A percentile compares a stretch with the other conserved stretches of the same genome.
phyloP scores from a whole-genome alignment of 176 grass and related monocot species.

The Typha latifolia region DNA sequence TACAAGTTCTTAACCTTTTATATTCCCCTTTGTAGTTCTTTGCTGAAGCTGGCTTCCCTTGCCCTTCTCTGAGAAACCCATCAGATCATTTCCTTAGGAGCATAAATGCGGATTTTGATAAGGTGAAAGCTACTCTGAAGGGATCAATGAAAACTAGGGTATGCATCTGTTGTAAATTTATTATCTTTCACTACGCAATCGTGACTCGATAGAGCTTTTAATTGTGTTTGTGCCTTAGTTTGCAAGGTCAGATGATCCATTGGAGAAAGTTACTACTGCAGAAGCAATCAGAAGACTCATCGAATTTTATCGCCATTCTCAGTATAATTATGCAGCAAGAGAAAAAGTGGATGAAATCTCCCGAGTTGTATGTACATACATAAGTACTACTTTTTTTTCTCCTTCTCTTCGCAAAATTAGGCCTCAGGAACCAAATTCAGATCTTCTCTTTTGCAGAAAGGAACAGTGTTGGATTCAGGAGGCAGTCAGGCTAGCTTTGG shows the following conservation, averaged over 20 bases:
- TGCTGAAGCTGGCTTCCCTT: slow-evolving; percentile 88
- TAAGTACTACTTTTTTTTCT: slow-evolving; percentile 10
- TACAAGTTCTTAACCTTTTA: background rate
- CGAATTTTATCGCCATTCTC: slow-evolving; percentile 58
- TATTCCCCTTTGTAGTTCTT: slow-evolving; percentile 50
- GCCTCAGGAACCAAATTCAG: no score
- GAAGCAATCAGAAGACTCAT: slow-evolving; percentile 71
- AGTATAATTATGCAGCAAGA: slow-evolving; percentile 40
- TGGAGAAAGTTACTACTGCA: slow-evolving; percentile 53
- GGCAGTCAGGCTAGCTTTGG: slow-evolving; percentile 88
- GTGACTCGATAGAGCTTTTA: background rate
- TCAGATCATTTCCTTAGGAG: slow-evolving; percentile 97
- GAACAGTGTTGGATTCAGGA: slow-evolving; percentile 74
- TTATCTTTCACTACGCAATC: background rate
- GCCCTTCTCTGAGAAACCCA: slow-evolving; percentile 68
- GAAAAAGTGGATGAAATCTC: slow-evolving; percentile 88
- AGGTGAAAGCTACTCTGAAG: slow-evolving; percentile 98
- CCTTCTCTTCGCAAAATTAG: background rate
- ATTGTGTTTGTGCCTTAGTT: slow-evolving; percentile 30
- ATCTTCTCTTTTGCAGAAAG: slow-evolving; percentile 47
- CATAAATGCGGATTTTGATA: slow-evolving; percentile 90
- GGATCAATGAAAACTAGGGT: slow-evolving; percentile 82
- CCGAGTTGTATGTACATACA: slow-evolving; percentile 48
- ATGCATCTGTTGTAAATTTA: background rate
- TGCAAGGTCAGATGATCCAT: slow-evolving; percentile 69